Evolutionary conservation across 805 yeast species (phyloP), one percentile per base, ranked within the genome.

Genomic region (Ogataea ganodermae): DNA sequence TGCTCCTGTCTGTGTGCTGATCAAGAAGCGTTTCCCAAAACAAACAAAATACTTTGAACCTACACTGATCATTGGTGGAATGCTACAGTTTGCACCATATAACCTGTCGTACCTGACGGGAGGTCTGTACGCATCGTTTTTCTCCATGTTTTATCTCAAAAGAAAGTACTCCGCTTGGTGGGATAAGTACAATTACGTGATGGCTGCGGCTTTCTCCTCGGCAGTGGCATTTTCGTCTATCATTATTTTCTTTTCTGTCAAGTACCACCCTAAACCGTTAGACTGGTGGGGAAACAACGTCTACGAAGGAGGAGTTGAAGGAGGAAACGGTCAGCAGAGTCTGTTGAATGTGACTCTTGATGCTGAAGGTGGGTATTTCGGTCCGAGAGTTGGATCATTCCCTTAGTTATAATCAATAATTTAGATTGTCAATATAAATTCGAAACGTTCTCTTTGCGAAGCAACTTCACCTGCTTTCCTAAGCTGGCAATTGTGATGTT

Each of bases 11-110:
- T 68, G 67, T 75, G 72, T 72, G 33, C 62, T 5, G 53, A 68
- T 50, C 63, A 71, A 35, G 62, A 60, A 52, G 59, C 60, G 41
- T 59, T 66, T 60, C 79, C 79, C 33, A 57, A 63, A 42, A 18
- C 32, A 24, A 18, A 26, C 51, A 9, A 35, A 42, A 22, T 22
- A 44, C 37, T 50, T 47, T 33, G 31, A 46, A 41, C 52, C 87
- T 62, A 88, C 90, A 0, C 82, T 84, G 9, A 83, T 88, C 45
- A 75, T 86, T 57, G 70, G 75, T 16, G 76, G 80, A 6, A 66
- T 78, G n/a, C 83, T 83, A 37, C 72, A 74, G 55, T 79, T 84
- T 56, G 91, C 92, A 13, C 91, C 92, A 35, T 84, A 87, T 31
- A 82, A 89, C 4, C 81, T 86, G 23, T 83, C 82, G 63, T 83